These are phyloP conservation scores for Apiotrichum mycotoxinovorans DNA, from an alignment of 1,284 basidiomycete species.

Conservation along the genomic window DNA sequence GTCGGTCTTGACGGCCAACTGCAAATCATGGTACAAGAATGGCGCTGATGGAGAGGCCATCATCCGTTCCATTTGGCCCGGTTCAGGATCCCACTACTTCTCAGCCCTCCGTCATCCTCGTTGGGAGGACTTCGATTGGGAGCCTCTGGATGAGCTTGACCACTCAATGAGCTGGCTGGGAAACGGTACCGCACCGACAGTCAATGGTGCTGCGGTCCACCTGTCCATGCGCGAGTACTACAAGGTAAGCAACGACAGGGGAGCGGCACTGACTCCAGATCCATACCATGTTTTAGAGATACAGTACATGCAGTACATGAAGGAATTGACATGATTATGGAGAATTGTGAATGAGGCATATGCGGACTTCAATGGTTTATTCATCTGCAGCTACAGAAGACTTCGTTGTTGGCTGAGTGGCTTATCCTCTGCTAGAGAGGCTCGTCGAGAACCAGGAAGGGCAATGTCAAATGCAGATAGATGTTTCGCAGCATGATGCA, in stretches of 20 bases:
- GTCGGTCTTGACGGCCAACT: slow-evolving; percentile 28
- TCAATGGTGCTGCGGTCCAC: slow-evolving; percentile 5
- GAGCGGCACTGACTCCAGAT: too few relatives aligned
- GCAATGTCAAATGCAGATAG: too few relatives aligned
- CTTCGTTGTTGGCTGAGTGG: too few relatives aligned
- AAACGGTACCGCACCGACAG: slow-evolving; percentile 1
- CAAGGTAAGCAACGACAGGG: background rate
- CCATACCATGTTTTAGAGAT: too few relatives aligned
- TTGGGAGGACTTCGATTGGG: slow-evolving; percentile 38
- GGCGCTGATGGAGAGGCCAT: slow-evolving; percentile 14
- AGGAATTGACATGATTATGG: too few relatives aligned
- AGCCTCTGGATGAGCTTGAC: slow-evolving; percentile 1
- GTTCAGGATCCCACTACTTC: slow-evolving; percentile 21
- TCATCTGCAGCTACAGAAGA: too few relatives aligned
- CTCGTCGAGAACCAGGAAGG: too few relatives aligned
- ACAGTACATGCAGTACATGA: too few relatives aligned
- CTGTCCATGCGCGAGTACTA: slow-evolving; percentile 9
- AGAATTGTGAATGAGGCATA: too few relatives aligned
- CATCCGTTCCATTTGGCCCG: slow-evolving; percentile 26
- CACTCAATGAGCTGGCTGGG: slow-evolving; percentile 14
- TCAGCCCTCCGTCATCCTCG: slow-evolving; percentile 29
- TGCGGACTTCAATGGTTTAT: too few relatives aligned
- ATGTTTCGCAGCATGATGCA: too few relatives aligned
- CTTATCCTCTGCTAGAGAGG: too few relatives aligned
- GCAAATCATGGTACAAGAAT: slow-evolving; percentile 30